phyloP scores from a whole-genome alignment of 2,329 filamentous ascomycete species.

The Karstenula rhodostoma region DNA sequence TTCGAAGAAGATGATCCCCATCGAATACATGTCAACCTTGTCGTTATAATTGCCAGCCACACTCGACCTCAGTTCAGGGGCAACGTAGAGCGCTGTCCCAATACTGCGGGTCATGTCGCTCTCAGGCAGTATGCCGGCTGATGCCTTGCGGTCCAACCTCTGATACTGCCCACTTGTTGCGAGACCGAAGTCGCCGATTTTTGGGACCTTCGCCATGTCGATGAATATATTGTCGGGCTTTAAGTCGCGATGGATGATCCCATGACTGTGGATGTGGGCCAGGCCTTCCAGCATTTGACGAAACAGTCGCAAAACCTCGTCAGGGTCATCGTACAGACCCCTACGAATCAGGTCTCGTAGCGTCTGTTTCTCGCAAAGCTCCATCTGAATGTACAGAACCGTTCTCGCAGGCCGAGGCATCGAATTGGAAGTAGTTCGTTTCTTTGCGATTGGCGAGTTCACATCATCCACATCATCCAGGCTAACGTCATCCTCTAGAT shows the following conservation, averaged over 20 bases:
- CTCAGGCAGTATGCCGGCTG: conserved; percentile 40
- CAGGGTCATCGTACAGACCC: conserved; percentile 74
- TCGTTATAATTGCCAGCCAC: conserved; percentile 82
- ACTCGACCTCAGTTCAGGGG: conserved; percentile 84
- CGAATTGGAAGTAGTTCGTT: conserved; percentile 56
- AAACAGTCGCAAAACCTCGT: conserved; percentile 89
- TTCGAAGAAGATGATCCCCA: conserved; percentile 98
- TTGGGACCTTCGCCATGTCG: conserved; percentile 86
- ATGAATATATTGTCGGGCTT: conserved; percentile 99
- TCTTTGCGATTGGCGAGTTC: conserved; percentile 45
- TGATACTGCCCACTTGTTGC: conserved; percentile 87
- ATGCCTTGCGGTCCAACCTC: conserved; percentile 60
- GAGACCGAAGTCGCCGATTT: conserved; percentile 95
- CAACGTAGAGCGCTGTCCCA: conserved; percentile 88
- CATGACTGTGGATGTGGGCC: conserved; percentile 85
- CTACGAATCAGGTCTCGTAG: conserved; percentile 85
- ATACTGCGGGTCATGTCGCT: conserved; percentile 74
- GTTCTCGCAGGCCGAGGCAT: conserved; percentile 66
- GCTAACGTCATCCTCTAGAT: conserved; percentile 57
- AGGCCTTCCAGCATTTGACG: conserved; percentile 91
- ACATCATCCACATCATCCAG: conserved; percentile 39
- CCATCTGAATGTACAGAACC: conserved; percentile 97
- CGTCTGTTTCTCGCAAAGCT: conserved; percentile 94
- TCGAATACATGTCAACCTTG: conserved; percentile 98
- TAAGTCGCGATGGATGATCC: conserved; percentile 93